Evolutionary conservation across 495 filamentous ascomycete genomes (phyloP), one percentile per base, ranked within the genome.

Genomic region (Lasiosphaeris hirsuta): DNA sequence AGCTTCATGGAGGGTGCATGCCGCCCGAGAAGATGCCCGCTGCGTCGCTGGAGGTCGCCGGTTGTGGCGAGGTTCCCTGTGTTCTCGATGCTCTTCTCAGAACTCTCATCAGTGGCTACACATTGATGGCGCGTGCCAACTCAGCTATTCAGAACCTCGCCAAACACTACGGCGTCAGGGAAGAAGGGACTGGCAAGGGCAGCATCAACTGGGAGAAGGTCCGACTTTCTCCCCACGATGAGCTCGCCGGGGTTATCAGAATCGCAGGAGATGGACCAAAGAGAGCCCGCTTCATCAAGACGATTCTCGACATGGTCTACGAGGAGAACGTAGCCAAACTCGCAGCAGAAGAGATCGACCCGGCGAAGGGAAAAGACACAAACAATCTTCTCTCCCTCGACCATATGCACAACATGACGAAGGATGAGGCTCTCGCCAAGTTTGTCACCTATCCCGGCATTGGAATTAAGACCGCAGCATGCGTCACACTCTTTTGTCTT

Each of bases 41-140:
- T 7, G 89, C 94, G 0, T 90, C 89, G n/a, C 72, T 90, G 2
- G 86, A 86, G 3, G 81, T 91, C 11, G 84, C 92, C 14, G 93
- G 92, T 1, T 98, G 94, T 62, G 94, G 94, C 11, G 92, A 98
- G 69, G 94, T 97, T 0, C 93, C 93, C 0, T 93, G 86, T 15
- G 85, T 97, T 0, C 78, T 98, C 0, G 94, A 97, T 66, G 94
- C 92, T 0, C 74, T 98, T 0, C 81, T 96, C 18, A 82, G 92
- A 19, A 96, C 92, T 0, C 66, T 87, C 4, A 79, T 96, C 19
- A 95, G 90, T 67, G 88, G 87, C 0, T 84, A 86, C 7, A 94
- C 90, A 0, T 84, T 82, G 0, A 79, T 82, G 52, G 80, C 65
- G 5, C 88, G 90, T 55, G 82, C 88, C 4, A 80, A 85, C 56